Evolutionary conservation across 306 rosid species (phyloP), one percentile per base, ranked within the genome.

Genomic region (Glycine tomentella): DNA sequence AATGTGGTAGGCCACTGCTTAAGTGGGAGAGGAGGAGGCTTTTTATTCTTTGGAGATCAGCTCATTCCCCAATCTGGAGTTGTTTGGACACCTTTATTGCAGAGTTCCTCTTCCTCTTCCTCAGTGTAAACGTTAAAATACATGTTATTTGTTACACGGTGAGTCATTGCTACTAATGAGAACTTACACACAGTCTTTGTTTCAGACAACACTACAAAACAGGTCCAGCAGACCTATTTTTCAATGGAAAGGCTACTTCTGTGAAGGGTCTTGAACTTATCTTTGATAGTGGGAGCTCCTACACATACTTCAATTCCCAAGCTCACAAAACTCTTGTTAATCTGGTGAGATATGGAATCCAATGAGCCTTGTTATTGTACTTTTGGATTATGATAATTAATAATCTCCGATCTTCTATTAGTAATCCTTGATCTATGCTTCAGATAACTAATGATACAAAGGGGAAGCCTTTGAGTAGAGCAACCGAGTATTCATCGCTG

Each of bases 231-330:
- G 89, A 90, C 36, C 63, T 95, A 45, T 34, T 85, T 48, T 92
- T 89, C 75, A 80, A 76, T 69, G 89, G 91, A 51, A 90, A 80
- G 63, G 68, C 91, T 50, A 83, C 92, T n/a, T 72, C 88, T 5
- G 52, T 87, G 5, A 89, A 84, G 80, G 92, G 88, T 61, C 86
- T 91, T 51, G 17, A 69, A 12, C 45, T 90, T n/a, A 76, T 85
- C 48, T 95, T 95, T 85, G 97, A 93, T 72, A 95, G 97, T 78
- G 97, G 99, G 4, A 89, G 94, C 88, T 87, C 99, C 11, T 95
- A 91, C 80, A 84, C 95, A n/a, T 93, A 95, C 85, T 84, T 95
- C 83, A 91, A 80, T 80, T 20, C 90, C 61, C 73, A 74, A 77
- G 84, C 87, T 79, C 88, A 91, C 62, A 56, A 64, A 36, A 76